Conservation (phyloP, 352 stramenopile species). For the Globisporangium mamillatum region DNA sequence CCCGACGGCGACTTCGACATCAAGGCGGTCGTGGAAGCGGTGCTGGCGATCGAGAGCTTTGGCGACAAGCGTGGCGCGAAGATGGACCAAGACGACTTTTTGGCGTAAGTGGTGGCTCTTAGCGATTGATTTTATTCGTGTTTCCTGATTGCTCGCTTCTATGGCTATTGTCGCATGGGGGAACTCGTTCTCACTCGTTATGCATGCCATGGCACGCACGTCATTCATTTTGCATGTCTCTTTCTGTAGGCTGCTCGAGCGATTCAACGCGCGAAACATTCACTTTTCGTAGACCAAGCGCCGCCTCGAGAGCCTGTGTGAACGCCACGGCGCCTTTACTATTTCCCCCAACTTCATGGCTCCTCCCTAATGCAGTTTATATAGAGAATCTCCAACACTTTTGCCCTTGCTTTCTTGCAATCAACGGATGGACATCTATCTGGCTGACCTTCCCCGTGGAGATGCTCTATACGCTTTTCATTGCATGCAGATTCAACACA, state of each 20-base stretch:
- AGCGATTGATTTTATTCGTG: neutral
- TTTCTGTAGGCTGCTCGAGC: conserved; percentile 79
- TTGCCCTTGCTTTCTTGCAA: neutral
- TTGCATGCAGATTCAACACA: neutral
- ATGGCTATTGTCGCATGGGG: neutral
- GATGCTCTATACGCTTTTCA: neutral
- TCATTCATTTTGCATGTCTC: neutral
- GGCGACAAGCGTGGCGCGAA: conserved; percentile 92
- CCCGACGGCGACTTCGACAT: conserved; percentile 82
- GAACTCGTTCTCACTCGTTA: neutral
- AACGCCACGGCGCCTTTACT: neutral
- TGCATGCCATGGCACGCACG: neutral
- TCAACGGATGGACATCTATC: neutral
- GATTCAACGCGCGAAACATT: conserved; percentile 96
- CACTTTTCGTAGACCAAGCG: conserved; percentile 89
- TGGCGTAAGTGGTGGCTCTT: conserved; percentile 61
- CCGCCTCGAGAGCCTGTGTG: too few relatives aligned
- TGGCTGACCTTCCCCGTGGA: neutral
- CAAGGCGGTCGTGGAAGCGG: conserved; percentile 92
- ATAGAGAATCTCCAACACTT: conserved; percentile 3
- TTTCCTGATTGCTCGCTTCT: neutral
- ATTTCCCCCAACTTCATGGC: neutral
- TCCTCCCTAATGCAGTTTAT: neutral
- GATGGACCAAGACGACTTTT: conserved; percentile 98
- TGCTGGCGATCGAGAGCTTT: conserved; percentile 89